phyloP scores from a whole-genome alignment of 805 yeast species.

The Candida maris region DNA sequence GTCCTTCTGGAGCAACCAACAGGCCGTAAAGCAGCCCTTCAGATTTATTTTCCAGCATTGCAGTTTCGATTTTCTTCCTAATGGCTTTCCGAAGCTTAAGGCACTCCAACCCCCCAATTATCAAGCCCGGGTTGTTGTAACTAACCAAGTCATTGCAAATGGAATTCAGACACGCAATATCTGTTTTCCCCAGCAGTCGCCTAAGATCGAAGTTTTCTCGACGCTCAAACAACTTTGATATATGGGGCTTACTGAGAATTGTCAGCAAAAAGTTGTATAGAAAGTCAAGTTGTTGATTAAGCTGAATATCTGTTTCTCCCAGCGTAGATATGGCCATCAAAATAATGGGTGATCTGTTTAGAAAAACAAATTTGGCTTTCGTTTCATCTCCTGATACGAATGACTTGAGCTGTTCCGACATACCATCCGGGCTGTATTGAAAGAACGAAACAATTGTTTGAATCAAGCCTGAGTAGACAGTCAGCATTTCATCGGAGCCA shows the following conservation, averaged over 20 bases:
- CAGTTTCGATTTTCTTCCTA: conserved; percentile 54
- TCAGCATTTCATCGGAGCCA: conserved; percentile 62
- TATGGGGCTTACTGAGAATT: conserved; percentile 76
- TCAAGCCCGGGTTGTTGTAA: conserved; percentile 52
- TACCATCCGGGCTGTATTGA: conserved; percentile 38
- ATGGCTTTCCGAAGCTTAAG: conserved; percentile 54
- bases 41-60: conserved; percentile 45
- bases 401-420: conserved; percentile 38
- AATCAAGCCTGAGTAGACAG: conserved; percentile 74
- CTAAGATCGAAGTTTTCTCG: conserved; percentile 81
- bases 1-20: conserved; percentile 59
- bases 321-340: conserved; percentile 64
- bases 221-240: conserved; percentile 61
- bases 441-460: conserved; percentile 77
- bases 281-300: conserved; percentile 63
- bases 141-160: conserved; percentile 51
- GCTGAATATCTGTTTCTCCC: conserved; percentile 49
- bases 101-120: conserved; percentile 65
- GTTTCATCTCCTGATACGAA: conserved; percentile 43
- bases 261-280: conserved; percentile 77
- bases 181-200: conserved; percentile 69
- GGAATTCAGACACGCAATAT: conserved; percentile 64
- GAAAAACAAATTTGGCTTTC: conserved; percentile 52
- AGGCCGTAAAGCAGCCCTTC: conserved; percentile 72
- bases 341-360: conserved; percentile 65